phyloP scores from a whole-genome alignment of 768 basidiomycete genomes.

The Tylopilus rubrobrunneus region DNA sequence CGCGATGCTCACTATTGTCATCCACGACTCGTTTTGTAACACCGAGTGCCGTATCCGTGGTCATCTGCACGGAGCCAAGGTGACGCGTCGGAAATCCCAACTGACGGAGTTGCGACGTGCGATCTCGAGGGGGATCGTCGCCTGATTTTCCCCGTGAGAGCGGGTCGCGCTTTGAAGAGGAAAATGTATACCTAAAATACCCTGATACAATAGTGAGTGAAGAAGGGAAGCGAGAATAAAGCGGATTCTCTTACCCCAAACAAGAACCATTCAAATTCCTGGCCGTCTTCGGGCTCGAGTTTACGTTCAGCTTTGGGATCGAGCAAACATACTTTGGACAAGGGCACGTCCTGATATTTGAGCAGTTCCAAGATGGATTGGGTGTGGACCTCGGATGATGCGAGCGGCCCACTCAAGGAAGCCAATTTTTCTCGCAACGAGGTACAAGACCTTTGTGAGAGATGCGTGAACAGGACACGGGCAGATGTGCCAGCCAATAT shows the following conservation, averaged over 20 bases:
- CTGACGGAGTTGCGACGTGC: conserved; percentile 82
- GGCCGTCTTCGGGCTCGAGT: conserved; percentile 74
- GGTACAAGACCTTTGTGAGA: conserved; percentile 65
- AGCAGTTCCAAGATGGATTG: conserved; percentile 16
- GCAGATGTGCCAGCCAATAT: conserved; percentile 62
- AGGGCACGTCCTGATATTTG: conserved; percentile 25
- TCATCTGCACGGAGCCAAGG: conserved; percentile 92
- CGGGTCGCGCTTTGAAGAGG: neutral
- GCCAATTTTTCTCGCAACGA: conserved; percentile 41
- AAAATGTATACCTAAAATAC: conserved; percentile 51
- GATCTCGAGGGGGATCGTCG: conserved; percentile 93
- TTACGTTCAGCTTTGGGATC: conserved; percentile 79
- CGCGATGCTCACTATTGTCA: conserved; percentile 52
- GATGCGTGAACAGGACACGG: conserved; percentile 78
- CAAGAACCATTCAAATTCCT: conserved; percentile 84
- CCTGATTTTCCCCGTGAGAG: conserved; percentile 42
- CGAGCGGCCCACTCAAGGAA: conserved; percentile 7
- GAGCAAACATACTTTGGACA: conserved; percentile 80
- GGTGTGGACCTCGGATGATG: conserved; percentile 26
- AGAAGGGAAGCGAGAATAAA: neutral
- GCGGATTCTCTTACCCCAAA: conserved; percentile 64
- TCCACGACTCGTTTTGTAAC: conserved; percentile 82
- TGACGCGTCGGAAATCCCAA: conserved; percentile 86
- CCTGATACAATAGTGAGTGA: conserved; percentile 33
- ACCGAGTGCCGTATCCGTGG: conserved; percentile 93